Percentiles rank a stretch among this genome's conserved stretches.
Conservation (phyloP, 1,284 basidiomycete species). For the Porogramme epimiltina region DNA sequence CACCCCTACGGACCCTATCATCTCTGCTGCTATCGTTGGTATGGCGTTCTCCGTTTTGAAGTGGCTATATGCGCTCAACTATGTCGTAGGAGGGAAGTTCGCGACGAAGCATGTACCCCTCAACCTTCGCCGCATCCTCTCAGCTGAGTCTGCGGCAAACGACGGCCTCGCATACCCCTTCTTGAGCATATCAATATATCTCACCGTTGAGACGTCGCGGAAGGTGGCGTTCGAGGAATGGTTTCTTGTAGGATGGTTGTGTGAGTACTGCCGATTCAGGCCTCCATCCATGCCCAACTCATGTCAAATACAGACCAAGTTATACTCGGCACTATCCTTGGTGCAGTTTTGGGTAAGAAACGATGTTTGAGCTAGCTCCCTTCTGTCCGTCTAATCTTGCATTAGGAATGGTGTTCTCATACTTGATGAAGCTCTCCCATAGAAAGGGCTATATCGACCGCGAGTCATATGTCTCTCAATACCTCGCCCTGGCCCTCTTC, state of each 20-base stretch:
- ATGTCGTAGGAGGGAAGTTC: conserved; percentile 74
- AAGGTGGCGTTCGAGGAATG: conserved; percentile 72
- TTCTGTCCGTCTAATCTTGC: background rate
- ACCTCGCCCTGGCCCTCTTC: conserved; percentile 82
- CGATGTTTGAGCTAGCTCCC: too few relatives aligned
- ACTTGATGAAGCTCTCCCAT: conserved; percentile 84
- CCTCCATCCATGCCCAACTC: too few relatives aligned
- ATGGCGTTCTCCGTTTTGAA: conserved; percentile 3
- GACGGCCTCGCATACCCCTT: conserved; percentile 94
- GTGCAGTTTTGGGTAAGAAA: conserved; percentile 72
- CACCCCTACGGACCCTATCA: conserved; percentile 92
- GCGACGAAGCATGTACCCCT: conserved; percentile 87
- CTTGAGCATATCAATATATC: conserved; percentile 84
- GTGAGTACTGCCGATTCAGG: conserved; percentile 40
- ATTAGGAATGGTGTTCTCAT: conserved; percentile 70
- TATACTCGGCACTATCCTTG: conserved; percentile 77
- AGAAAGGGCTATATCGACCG: conserved; percentile 80
- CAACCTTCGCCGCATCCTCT: conserved; percentile 82
- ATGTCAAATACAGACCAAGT: conserved; percentile 88
- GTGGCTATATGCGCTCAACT: background rate
- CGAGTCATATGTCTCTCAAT: conserved; percentile 91
- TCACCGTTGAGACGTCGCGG: conserved; percentile 71
- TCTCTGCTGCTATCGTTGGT: conserved; percentile 67
- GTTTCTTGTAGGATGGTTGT: conserved; percentile 83
- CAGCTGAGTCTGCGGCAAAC: conserved; percentile 90